phyloP scores from a whole-genome alignment of 441 rosid species.

The Adansonia grandidieri region DNA sequence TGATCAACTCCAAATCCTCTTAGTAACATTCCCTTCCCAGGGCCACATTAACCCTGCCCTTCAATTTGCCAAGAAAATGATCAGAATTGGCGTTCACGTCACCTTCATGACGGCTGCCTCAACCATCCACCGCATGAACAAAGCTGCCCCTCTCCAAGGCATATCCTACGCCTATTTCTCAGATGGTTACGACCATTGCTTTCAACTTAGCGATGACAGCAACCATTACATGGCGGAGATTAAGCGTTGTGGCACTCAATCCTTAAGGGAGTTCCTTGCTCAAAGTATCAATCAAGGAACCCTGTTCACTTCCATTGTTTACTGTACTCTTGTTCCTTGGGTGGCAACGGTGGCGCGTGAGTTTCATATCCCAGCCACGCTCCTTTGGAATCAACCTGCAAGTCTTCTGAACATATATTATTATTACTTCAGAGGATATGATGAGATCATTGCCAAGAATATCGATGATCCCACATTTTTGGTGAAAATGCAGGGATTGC shows the following conservation, averaged over 20 bases:
- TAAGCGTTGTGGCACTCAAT: conserved; percentile 5
- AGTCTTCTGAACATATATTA: conserved; percentile 52
- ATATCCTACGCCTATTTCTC: conserved; percentile 7
- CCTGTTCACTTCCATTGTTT: conserved; percentile 4
- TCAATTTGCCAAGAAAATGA: neutral
- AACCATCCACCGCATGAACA: neutral
- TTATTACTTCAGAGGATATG: conserved; percentile 50
- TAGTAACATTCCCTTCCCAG: neutral
- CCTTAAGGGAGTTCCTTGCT: conserved; percentile 10
- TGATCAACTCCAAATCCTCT: conserved; percentile 5
- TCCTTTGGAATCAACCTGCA: conserved; percentile 29
- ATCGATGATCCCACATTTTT: conserved; percentile 29
- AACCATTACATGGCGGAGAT: neutral
- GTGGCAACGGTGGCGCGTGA: conserved; percentile 12
- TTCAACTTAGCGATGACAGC: neutral
- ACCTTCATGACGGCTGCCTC: neutral
- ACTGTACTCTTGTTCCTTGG: conserved; percentile 12
- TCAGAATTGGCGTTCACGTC: neutral
- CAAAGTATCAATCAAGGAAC: neutral
- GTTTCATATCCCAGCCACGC: neutral
- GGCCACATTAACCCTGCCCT: conserved; percentile 25
- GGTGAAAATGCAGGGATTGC: conserved; percentile 46
- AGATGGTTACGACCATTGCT: neutral
- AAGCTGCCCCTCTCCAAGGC: neutral
- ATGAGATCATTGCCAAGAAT: conserved; percentile 19